Conservation (phyloP, 2,329 filamentous ascomycete species). For the Penicillium sp. region DNA sequence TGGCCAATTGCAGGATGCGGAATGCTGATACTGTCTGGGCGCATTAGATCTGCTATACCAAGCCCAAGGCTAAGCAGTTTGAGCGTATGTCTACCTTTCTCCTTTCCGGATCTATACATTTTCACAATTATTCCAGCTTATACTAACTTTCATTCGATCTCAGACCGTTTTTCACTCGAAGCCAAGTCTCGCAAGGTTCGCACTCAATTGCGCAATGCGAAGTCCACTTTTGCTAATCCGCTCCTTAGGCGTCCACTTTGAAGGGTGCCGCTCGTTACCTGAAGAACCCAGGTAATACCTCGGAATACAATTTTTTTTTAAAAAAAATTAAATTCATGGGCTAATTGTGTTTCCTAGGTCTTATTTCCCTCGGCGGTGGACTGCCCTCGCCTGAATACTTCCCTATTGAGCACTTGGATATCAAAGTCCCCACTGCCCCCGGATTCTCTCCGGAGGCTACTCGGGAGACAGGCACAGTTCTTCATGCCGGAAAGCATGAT, state of each 20-base stretch:
- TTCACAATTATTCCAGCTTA: neutral
- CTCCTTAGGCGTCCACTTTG: constrained; percentile 63
- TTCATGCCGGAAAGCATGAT: constrained; percentile 81
- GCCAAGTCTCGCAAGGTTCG: constrained; percentile 50
- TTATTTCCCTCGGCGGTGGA: constrained; percentile 91
- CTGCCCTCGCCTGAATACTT: constrained; percentile 88
- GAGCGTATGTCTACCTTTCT: constrained; percentile 62
- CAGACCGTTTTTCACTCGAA: constrained; percentile 61
- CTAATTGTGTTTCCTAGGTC: constrained; percentile 38
- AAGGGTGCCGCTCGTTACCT: constrained; percentile 80
- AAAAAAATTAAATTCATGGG: neutral
- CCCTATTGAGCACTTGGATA: constrained; percentile 74
- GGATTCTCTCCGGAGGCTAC: constrained; percentile 70
- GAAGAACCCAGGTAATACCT: constrained; percentile 61
- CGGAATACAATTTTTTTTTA: neutral
- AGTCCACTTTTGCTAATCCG: neutral
- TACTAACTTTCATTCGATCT: neutral
- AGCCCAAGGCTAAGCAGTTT: constrained; percentile 78
- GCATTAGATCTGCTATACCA: constrained; percentile 48
- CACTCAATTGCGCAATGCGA: neutral
- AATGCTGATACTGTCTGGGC: constrained; percentile 18
- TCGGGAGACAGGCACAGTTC: constrained; percentile 55
- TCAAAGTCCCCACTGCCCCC: constrained; percentile 69
- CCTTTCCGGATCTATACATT: neutral
- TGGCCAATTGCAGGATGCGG: neutral